A percentile compares a stretch with the other conserved stretches of the same genome.
These are phyloP conservation scores for Plenodomus tracheiphilus DNA, from an alignment of 2,329 filamentous ascomycete species.

Conservation along the genomic window DNA sequence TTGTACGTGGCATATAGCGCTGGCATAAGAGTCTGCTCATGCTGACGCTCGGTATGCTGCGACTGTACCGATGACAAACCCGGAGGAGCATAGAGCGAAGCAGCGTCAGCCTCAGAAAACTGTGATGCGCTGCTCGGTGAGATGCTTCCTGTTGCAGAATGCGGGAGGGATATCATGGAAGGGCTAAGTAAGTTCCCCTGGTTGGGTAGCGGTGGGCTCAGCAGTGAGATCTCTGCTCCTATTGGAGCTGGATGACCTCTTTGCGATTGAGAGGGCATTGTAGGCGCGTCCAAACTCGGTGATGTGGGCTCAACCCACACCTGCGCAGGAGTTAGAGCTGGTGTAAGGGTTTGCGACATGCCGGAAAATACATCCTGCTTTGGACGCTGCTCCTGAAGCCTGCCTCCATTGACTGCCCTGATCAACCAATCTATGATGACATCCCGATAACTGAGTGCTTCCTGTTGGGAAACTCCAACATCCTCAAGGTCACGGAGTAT, in stretches of 20 bases:
- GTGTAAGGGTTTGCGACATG: constrained; percentile 1
- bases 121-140: neutral
- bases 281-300: no score
- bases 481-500: constrained; percentile 39
- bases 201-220: neutral
- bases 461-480: constrained; percentile 28
- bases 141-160: neutral
- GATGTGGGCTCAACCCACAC: no score
- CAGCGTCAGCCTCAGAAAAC: constrained; percentile 1
- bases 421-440: constrained; percentile 39
- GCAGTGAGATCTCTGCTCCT: neutral
- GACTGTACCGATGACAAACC: neutral
- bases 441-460: constrained; percentile 27
- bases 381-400: constrained; percentile 25
- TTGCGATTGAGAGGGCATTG: no score
- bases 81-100: constrained; percentile 3
- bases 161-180: neutral
- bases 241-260: no score
- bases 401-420: constrained; percentile 34
- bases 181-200: no score
- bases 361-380: constrained; percentile 7
- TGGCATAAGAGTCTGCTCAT: neutral
- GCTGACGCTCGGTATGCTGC: neutral
- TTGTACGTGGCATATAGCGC: neutral
- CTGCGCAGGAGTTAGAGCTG: no score